Base-by-base conservation (phyloP, 2,329 filamentous ascomycete genomes). In the Sporothrix protearum region DNA sequence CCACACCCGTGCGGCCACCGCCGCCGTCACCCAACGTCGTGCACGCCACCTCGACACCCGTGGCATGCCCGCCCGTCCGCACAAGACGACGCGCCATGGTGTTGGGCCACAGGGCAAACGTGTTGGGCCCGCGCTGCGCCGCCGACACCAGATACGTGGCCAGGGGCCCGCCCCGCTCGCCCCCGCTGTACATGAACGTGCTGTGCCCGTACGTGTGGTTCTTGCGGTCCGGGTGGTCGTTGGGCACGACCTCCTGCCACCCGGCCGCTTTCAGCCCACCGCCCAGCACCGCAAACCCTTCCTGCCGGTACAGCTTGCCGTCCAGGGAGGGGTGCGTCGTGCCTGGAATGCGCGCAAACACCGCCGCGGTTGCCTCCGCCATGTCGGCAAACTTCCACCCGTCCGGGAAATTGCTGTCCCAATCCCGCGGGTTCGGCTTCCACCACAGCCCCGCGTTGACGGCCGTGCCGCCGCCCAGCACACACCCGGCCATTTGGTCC, bases 401-500 rank as follows among this genome's bases (percentile, higher is more conserved):
- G 1, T 81, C 74, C 0, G 91, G 91, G 81, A 92, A 94, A 78
- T 91, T 91, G 78, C 86, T 84, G 77, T 93, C 89, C 83, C 91
- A 93, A 77, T 93, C 91, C 8, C 81, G 78, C 5, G 86, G 83
- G 73, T 89, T 86, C 0, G 91, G 86, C 81, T 87, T 88, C 85
- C 88, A 91, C 86, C 88, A 92, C 45, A 92, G 83, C 59, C 88
- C 89, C 68, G 90, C 87, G 75, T 92, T 92, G 76, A 92, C 83
- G 36, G 88, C 86, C 16, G 88, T 86, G 8, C 88, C 88, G 71
- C 90, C 91, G 66, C 91, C 91, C 2, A 92, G 84, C 57, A 92
- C 83, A 73, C 91, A 92, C 16, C 89, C 91, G 14, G 89, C 88
- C 88, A 92, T 91, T 76, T 90, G 88, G 73, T 90, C 89, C n/a